phyloP scores from a whole-genome alignment of 345 rosid genomes.

The Trapa incisa region DNA sequence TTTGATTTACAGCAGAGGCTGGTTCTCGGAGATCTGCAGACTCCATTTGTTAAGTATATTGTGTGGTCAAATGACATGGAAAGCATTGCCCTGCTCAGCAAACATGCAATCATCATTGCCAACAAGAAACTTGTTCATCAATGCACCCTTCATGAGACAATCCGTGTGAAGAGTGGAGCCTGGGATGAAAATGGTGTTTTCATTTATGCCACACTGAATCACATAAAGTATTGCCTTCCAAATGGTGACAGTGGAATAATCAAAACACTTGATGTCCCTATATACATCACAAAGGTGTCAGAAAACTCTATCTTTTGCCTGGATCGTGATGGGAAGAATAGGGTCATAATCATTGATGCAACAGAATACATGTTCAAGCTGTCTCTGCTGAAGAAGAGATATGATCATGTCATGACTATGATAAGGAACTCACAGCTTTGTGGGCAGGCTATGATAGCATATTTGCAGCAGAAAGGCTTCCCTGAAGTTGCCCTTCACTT shows the following conservation, averaged over 20 bases:
- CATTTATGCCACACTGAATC: conserved; percentile 78
- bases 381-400: conserved; percentile 61
- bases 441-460: conserved; percentile 95
- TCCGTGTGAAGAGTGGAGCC: conserved; percentile 88
- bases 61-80: conserved; percentile 96
- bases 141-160: conserved; percentile 87
- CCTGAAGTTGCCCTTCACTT: conserved; percentile 99
- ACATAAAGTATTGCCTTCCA: conserved; percentile 86
- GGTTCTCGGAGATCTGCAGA: conserved; percentile 74
- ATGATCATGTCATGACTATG: conserved; percentile 92
- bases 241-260: conserved; percentile 89
- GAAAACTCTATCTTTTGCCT: conserved; percentile 59
- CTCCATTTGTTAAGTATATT: conserved; percentile 66
- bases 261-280: conserved; percentile 68
- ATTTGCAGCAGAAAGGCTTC: conserved; percentile 91
- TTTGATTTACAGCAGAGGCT: conserved; percentile 87
- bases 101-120: conserved; percentile 75
- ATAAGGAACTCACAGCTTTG: conserved; percentile 86
- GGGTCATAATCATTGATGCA: conserved; percentile 54
- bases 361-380: conserved; percentile 86
- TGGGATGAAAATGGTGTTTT: conserved; percentile 96
- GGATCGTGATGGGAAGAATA: conserved; percentile 84
- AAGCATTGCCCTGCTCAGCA: conserved; percentile 86
- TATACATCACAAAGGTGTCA: conserved; percentile 71
- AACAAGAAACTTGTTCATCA: conserved; percentile 72